A percentile compares a stretch with the other conserved stretches of the same genome.
Evolutionary conservation across 352 stramenopile genomes (phyloP).

Genomic region (Phytophthora syringae): DNA sequence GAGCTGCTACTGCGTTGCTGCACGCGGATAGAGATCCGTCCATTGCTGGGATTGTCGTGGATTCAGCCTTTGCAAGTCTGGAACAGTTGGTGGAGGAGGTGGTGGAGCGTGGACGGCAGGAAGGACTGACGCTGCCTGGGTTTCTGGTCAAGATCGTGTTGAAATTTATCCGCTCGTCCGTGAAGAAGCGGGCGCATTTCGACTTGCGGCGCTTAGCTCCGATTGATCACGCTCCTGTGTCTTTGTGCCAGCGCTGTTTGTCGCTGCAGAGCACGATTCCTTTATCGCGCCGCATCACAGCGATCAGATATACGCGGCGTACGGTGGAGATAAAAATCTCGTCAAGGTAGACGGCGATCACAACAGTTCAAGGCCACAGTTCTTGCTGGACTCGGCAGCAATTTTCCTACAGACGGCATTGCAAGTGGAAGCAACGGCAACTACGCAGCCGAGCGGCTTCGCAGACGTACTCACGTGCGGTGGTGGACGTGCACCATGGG

Average conservation of each 20-base stretch:
- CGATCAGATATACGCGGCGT: constrained; percentile 83
- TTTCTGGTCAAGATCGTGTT: constrained; percentile 94
- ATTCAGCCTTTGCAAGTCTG: constrained; percentile 97
- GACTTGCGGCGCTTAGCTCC: constrained; percentile 82
- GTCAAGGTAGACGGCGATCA: constrained; percentile 98
- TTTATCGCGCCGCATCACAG: constrained; percentile 94
- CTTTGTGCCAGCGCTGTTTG: constrained; percentile 97
- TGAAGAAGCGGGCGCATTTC: constrained; percentile 92
- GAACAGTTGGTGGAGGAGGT: constrained; percentile 97
- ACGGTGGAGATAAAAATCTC: constrained; percentile 98
- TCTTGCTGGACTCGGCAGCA: constrained; percentile 94
- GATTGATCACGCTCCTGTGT: constrained; percentile 91
- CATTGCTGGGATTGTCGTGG: constrained; percentile 97
- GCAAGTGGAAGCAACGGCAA: constrained; percentile 58
- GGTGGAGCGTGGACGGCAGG: constrained; percentile 94
- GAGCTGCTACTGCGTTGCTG: constrained; percentile 97
- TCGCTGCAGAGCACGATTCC: constrained; percentile 94
- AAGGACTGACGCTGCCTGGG: constrained; percentile 92
- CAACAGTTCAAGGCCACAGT: constrained; percentile 95
- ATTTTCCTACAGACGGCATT: constrained; percentile 97
- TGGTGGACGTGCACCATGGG: constrained; percentile 51
- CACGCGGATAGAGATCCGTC: constrained; percentile 96
- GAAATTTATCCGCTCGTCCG: constrained; percentile 89
- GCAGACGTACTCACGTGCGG: constrained; percentile 27
- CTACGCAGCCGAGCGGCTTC: constrained; percentile 32